Conservation (phyloP, 306 rosid genomes). For the Hippophae rhamnoides region DNA sequence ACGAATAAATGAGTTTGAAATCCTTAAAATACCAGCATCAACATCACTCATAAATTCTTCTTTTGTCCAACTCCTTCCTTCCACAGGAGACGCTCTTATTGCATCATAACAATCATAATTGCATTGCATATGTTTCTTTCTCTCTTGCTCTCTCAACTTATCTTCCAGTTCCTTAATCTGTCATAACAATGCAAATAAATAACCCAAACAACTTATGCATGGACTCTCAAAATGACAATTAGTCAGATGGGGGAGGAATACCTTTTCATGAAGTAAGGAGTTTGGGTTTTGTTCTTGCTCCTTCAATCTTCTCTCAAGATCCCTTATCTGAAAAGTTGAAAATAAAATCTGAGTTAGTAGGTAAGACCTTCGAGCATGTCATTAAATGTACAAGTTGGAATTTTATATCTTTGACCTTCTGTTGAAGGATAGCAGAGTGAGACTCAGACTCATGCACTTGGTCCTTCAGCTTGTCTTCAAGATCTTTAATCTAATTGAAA, state of each 20-base stretch:
- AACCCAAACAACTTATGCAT: no score
- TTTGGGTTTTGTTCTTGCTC: slow-evolving; percentile 51
- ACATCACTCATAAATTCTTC: slow-evolving; percentile 40
- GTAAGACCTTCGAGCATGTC: slow-evolving; percentile 8
- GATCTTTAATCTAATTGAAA: slow-evolving; percentile 54
- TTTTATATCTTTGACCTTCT: slow-evolving; percentile 38
- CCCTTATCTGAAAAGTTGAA: slow-evolving; percentile 42
- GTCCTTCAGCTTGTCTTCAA: slow-evolving; percentile 51
- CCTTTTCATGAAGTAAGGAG: slow-evolving; percentile 53
- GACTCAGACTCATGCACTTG: slow-evolving; percentile 55
- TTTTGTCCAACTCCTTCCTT: slow-evolving; percentile 24
- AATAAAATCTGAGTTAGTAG: background rate
- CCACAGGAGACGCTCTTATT: slow-evolving; percentile 41
- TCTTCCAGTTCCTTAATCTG: slow-evolving; percentile 73
- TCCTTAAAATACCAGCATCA: slow-evolving; percentile 42
- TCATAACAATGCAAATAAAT: slow-evolving; percentile 15
- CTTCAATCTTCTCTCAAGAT: slow-evolving; percentile 59
- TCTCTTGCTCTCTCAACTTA: slow-evolving; percentile 46
- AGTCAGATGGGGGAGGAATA: slow-evolving; percentile 1
- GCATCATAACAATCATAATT: slow-evolving; percentile 32
- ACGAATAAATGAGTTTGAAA: slow-evolving; percentile 43
- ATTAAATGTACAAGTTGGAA: background rate
- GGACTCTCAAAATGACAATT: no score
- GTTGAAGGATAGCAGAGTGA: slow-evolving; percentile 43
- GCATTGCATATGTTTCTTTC: slow-evolving; percentile 40